A percentile compares a stretch with the other conserved stretches of the same genome.
These are phyloP conservation scores for Pseudozyma sp. DNA, from an alignment of 1,284 basidiomycete genomes.

Conservation along the genomic window DNA sequence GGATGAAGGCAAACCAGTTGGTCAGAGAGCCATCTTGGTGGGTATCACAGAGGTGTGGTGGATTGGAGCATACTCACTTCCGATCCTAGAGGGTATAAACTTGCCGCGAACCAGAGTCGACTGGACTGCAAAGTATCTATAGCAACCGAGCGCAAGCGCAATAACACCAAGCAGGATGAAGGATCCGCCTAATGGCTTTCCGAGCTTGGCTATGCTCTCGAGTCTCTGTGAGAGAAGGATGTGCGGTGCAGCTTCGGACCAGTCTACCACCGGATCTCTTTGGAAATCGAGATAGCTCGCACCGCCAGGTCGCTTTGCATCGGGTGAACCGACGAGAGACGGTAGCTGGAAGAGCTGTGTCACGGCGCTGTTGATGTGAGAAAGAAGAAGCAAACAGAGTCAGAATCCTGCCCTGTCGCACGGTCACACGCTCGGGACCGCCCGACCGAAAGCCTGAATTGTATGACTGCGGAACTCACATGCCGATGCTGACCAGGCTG, in stretches of 20 bases:
- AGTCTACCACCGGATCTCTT: constrained; percentile 2
- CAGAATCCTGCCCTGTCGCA: too few species aligned
- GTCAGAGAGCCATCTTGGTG: neutral
- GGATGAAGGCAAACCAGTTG: neutral
- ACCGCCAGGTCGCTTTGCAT: neutral
- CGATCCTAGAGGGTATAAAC: constrained; percentile 55
- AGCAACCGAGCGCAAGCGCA: constrained; percentile 50
- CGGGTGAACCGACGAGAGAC: constrained; percentile 38
- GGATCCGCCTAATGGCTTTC: constrained; percentile 57
- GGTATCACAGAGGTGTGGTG: neutral
- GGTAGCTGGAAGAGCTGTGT: constrained; percentile 66
- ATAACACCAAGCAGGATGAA: constrained; percentile 60
- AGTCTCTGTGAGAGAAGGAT: constrained; percentile 20
- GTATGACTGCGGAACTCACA: constrained; percentile 38
- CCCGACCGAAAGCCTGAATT: neutral
- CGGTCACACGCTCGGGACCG: too few species aligned
- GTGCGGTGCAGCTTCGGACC: constrained; percentile 11
- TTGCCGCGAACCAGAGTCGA: constrained; percentile 47
- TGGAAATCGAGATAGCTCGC: constrained; percentile 21
- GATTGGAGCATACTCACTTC: constrained; percentile 40
- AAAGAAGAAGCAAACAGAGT: too few species aligned
- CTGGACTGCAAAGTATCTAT: constrained; percentile 59
- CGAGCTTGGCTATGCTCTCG: constrained; percentile 43
- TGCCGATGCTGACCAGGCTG: constrained; percentile 61
- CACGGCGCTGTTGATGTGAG: constrained; percentile 44